Evolutionary conservation across 208 protist genomes (phyloP), one percentile per base, ranked within the genome.

Genomic region (Endotrypanum monterogeii): DNA sequence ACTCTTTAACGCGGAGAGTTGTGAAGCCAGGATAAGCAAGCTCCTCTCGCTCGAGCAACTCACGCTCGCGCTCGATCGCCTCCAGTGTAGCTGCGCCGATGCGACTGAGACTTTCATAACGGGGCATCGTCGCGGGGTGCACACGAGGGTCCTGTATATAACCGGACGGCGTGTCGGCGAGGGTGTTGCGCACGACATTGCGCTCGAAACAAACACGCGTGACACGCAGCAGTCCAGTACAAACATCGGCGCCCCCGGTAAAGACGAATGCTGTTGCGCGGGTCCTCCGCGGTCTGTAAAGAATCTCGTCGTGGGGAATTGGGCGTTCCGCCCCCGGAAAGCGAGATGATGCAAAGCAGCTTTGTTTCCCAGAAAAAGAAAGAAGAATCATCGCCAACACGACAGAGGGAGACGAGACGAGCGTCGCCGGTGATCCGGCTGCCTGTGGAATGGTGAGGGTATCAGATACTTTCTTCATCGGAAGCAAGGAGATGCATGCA

Each of bases 61-160:
- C 84, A 14, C 81, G 67, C 67, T 89, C 84, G n/a, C 66, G 74
- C 68, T 83, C 83, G 67, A 89, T 83, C 51, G 71, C 79, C 65
- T 92, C 85, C 1, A 92, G 16, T 3, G 72, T 67, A n/a, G 76
- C 79, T n/a, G 80, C 80, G 3, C 57, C 71, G n/a, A 71, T 48
- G 63, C 71, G 70, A 39, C 67, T 80, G 51, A 80, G 50, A 57
- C 68, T 76, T 71, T 82, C 75, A 71, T 92, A 91, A 5, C 74
- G 78, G 35, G 81, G 69, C 87, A 92, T 92, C 65, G 62, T 78
- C 54, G 35, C 44, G 25, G 87, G 87, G 56, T 83, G 44, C 46
- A 67, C 83, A 39, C 76, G 78, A 44, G 87, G 87, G 76, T 94
- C 90, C 67, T 90, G 85, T 46, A 91, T 83, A 74, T 94, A 94